Evolutionary conservation across 140 eudicot genomes (phyloP), one percentile per base, ranked within the genome.

Genomic region (Ambrosia hybrid): DNA sequence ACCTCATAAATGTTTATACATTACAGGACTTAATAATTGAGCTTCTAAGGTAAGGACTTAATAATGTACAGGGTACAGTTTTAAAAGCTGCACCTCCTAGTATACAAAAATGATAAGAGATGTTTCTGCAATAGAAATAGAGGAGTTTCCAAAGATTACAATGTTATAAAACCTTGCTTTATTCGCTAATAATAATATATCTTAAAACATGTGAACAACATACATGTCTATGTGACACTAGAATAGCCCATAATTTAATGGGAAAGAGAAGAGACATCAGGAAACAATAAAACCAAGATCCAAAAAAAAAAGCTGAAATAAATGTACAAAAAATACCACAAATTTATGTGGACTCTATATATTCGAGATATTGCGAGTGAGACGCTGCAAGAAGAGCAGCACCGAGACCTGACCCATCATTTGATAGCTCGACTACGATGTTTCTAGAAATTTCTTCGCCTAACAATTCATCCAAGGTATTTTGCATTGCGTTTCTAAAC

Each of bases 371-470:
- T 74, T 82, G 96, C 30, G 97, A 94, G 71, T 90, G 94, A 39
- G 99, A 87, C 55, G 99, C 99, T 0, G 99, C 99, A 48, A 94
- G 80, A 63, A 93, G 94, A 48, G 98, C 97, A 6, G 98, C 98
- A 34, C 98, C 98, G 15, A 88, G 85, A 57, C 98, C 99, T 2
- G 99, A 94, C 12, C 97, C 99, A 43, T 94, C 99, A 41, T 90
- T 94, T 1, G 95, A 86, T n/a, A 78, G 93, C 87, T 85, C 84
- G 33, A 90, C 57, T 7, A 83, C 38, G 21, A 94, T 52, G 68
- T 78, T 79, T 17, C 43, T 73, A 1, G 85, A 85, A 51, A 65
- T 83, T 48, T 88, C 90, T 59, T 88, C 91, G 0, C 97, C 97
- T 9, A 94, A 84, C 51, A 94, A 73, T 64, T 90, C 99, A 65